Conservation (phyloP, 257 asterid species). For the Salvia rosmarinus region DNA sequence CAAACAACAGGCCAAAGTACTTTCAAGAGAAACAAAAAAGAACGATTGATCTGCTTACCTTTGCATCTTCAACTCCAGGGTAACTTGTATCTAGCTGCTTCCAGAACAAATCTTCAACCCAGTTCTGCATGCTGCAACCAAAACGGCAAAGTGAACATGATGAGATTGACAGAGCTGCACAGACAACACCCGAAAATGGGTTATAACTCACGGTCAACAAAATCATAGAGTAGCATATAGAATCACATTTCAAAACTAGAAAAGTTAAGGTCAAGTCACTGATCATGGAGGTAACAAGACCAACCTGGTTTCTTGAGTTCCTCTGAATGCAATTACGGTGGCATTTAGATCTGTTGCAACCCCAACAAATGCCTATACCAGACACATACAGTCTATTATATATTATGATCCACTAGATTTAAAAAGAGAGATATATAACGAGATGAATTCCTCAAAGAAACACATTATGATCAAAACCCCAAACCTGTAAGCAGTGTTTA, state of each 20-base stretch:
- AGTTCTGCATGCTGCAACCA: constrained; percentile 75
- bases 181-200: background rate
- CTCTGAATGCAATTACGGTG: constrained; percentile 85
- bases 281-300: constrained; percentile 18
- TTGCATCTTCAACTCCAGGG: constrained; percentile 86
- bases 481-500: constrained; percentile 83
- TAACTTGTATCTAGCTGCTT: constrained; percentile 87
- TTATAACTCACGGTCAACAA: background rate
- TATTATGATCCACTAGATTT: constrained; percentile 6
- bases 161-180: background rate
- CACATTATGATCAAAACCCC: background rate
- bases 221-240: background rate
- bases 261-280: constrained; percentile 19
- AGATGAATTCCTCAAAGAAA: background rate
- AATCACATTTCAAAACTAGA: background rate
- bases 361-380: constrained; percentile 81
- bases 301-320: constrained; percentile 90
- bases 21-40: background rate
- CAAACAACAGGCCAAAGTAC: background rate
- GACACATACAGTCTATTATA: constrained; percentile 21
- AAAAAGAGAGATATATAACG: background rate
- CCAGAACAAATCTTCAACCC: constrained; percentile 97
- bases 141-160: constrained; percentile 14
- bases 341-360: constrained; percentile 80
- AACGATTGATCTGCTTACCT: constrained; percentile 56